Percentiles rank a stretch among this genome's conserved stretches.
Conservation (phyloP, 495 filamentous ascomycete genomes). For the Hypoxylon rickii region DNA sequence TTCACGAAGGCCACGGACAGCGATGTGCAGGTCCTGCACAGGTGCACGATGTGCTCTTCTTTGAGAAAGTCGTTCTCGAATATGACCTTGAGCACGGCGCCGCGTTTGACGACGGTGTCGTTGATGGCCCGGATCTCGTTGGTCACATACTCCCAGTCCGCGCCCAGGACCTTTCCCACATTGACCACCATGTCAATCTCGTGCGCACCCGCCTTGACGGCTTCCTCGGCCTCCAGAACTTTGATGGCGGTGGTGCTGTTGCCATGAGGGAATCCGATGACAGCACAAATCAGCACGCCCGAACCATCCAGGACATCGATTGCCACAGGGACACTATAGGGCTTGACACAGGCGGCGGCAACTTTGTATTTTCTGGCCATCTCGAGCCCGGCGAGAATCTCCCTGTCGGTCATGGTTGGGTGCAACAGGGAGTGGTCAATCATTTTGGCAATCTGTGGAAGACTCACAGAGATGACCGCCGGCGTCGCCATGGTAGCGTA, state of each 20-base stretch:
- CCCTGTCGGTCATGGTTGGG: slow-evolving; percentile 62
- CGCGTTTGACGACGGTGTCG: slow-evolving; percentile 43
- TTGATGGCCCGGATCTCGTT: slow-evolving; percentile 57
- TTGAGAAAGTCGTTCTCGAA: slow-evolving; percentile 61
- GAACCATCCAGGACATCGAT: slow-evolving; percentile 49
- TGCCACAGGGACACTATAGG: slow-evolving; percentile 57
- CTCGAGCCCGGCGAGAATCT: slow-evolving; percentile 55
- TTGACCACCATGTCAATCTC: slow-evolving; percentile 68
- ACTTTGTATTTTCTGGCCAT: slow-evolving; percentile 53
- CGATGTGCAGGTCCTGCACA: slow-evolving; percentile 57
- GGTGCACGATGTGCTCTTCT: slow-evolving; percentile 48
- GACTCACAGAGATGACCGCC: slow-evolving; percentile 53
- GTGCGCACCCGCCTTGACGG: slow-evolving; percentile 49
- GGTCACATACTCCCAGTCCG: slow-evolving; percentile 59
- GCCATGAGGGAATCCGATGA: slow-evolving; percentile 64
- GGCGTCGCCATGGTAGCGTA: slow-evolving; percentile 20
- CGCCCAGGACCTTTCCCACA: slow-evolving; percentile 59
- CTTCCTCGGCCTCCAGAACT: slow-evolving; percentile 54
- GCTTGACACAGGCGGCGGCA: slow-evolving; percentile 62
- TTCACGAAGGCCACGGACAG: slow-evolving; percentile 59
- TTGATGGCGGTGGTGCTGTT: slow-evolving; percentile 60
- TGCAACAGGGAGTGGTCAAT: slow-evolving; percentile 67
- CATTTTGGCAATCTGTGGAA: slow-evolving; percentile 57
- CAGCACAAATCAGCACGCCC: slow-evolving; percentile 57
- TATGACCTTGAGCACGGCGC: slow-evolving; percentile 61